Evolutionary conservation across 768 basidiomycete species (phyloP).

Genomic region (Lanmaoa rubissima): DNA sequence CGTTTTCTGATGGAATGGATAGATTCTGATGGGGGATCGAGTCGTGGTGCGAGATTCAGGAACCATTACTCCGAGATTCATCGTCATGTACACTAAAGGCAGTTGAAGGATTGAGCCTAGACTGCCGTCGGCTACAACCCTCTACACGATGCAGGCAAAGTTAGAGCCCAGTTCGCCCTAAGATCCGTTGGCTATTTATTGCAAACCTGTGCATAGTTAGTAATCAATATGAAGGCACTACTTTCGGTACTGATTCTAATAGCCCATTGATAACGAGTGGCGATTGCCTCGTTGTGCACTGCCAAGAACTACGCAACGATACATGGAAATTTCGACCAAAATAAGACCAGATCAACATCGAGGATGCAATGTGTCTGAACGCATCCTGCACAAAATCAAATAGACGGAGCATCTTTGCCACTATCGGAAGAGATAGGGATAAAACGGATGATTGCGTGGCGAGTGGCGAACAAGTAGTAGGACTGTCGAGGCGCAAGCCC

Average conservation of each 20-base stretch:
- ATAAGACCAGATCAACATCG: conserved; percentile 20
- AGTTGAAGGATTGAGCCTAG: conserved; percentile 22
- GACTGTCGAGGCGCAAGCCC: not conserved
- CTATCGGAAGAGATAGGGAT: conserved; percentile 20
- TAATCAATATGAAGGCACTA: conserved; percentile 25
- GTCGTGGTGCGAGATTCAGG: conserved; percentile 54
- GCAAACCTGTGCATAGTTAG: conserved; percentile 19
- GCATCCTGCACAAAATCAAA: conserved; percentile 24
- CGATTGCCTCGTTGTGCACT: conserved; percentile 28
- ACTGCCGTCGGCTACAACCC: conserved; percentile 11
- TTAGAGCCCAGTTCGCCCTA: conserved; percentile 20
- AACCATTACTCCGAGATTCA: conserved; percentile 55
- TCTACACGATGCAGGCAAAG: conserved; percentile 20
- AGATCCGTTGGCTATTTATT: conserved; percentile 25
- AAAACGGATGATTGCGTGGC: conserved; percentile 9
- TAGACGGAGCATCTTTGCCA: conserved; percentile 24
- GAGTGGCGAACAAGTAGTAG: not conserved
- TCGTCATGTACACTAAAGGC: conserved; percentile 55
- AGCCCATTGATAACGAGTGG: conserved; percentile 17
- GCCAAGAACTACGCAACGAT: conserved; percentile 19
- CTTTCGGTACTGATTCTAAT: conserved; percentile 5
- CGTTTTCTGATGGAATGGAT: conserved; percentile 27
- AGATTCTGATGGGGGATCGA: conserved; percentile 49
- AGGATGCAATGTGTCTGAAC: conserved; percentile 27
- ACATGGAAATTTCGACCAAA: conserved; percentile 11